Evolutionary conservation across 164 flowering plant genomes (phyloP), one percentile per base, ranked within the genome.

Genomic region (Houttuynia cordata): DNA sequence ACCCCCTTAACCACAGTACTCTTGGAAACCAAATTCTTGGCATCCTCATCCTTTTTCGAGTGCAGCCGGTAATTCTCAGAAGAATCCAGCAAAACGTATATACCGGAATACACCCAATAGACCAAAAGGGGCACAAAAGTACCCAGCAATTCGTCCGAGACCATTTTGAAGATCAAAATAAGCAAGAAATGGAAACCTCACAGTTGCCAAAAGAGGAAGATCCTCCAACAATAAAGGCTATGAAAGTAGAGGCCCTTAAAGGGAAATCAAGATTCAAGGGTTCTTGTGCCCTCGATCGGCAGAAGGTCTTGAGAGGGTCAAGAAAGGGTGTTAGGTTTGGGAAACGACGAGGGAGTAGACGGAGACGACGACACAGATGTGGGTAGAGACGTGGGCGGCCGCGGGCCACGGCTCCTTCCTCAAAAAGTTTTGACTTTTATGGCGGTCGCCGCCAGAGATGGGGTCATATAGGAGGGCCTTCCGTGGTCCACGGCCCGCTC

Each of bases 101-200:
- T 18, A n/a, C 96, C 97, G 0, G 96, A 89, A 68, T 93, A 93
- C 3, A 68, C 53, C 97, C 98, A 93, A 70, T 93, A 93, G 22
- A 89, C 83, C 51, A 82, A 8, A 62, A 89, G 79, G 10, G 96
- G 98, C n/a, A 63, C 80, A 62, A 89, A 62, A 19, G 92, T 82
- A 0, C 92, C 96, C 73, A 93, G 55, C 42, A 90, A 34, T 25
- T 89, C 92, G 72, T 93, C 98, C 0, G 96, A 84, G 3, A 91
- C 85, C 93, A 79, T 84, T 24, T 14, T 8, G 9, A 0, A 45
- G 55, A 21, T 52, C 55, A 23, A n/a, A n/a, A 52, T n/a, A 0
- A 21, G 1, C 55, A 21, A 5, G 2, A 14, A 52, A 52, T 18
- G 21, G 20, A 23, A 52, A 14, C 24, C 24, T 1, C 10, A 1